Evolutionary conservation across 2,329 filamentous ascomycete genomes (phyloP).

Genomic region (Trichothecium roseum): DNA sequence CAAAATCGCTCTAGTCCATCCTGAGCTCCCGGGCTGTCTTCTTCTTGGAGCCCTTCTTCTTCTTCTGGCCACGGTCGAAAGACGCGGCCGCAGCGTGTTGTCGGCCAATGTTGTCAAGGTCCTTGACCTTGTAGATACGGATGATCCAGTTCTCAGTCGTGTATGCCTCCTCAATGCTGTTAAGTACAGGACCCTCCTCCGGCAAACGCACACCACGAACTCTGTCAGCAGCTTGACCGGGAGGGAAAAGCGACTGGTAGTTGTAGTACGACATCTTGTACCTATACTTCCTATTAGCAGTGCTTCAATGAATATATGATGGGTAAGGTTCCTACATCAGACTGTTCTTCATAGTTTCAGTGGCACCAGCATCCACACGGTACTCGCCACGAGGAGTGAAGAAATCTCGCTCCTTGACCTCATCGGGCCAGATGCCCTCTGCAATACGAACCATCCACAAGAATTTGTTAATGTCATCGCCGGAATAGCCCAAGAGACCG

Average conservation of each 20-base stretch:
- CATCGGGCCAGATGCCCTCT: conserved; percentile 99
- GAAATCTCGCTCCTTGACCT: conserved; percentile 93
- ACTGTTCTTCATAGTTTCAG: conserved; percentile 97
- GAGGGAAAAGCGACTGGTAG: conserved; percentile 83
- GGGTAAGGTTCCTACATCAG: conserved; percentile 66
- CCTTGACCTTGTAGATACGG: conserved; percentile 99
- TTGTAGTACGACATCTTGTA: conserved; percentile 99
- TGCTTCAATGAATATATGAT: background rate
- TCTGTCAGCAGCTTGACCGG: conserved; percentile 81
- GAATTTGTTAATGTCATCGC: conserved; percentile 99
- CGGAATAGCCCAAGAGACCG: conserved; percentile 90
- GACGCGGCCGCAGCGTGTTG: conserved; percentile 62
- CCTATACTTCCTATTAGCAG: conserved; percentile 40
- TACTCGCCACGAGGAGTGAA: conserved; percentile 94
- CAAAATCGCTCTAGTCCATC: conserved; percentile 46
- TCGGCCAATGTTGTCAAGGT: conserved; percentile 87
- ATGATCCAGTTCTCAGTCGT: conserved; percentile 99
- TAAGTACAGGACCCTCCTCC: conserved; percentile 74
- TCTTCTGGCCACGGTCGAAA: conserved; percentile 74
- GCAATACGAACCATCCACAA: conserved; percentile 99
- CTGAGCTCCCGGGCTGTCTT: conserved; percentile 61
- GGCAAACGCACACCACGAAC: conserved; percentile 76
- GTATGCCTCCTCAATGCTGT: conserved; percentile 90
- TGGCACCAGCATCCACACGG: conserved; percentile 84
- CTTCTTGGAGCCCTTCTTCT: conserved; percentile 67